These are phyloP conservation scores for Babesia ovata DNA, from an alignment of 169 alveolate genomes.

Conservation along the genomic window DNA sequence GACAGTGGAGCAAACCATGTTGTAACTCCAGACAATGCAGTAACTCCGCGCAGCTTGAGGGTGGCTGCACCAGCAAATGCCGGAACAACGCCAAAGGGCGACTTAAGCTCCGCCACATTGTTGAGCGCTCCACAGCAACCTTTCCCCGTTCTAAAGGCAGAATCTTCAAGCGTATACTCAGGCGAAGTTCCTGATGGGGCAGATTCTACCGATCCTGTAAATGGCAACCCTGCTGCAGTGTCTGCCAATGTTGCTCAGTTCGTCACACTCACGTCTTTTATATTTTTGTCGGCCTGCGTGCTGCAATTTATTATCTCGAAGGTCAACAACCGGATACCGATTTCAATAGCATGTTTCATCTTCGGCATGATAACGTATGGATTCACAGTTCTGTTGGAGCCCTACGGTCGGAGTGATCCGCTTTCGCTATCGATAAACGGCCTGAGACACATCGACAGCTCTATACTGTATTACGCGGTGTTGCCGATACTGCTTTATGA, in stretches of 20 bases:
- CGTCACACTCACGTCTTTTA: conserved; percentile 66
- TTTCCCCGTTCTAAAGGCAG: too few species aligned
- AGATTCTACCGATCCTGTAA: background rate
- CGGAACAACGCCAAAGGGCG: too few species aligned
- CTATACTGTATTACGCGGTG: conserved; percentile 79
- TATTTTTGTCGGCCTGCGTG: conserved; percentile 73
- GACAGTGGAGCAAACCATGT: too few species aligned
- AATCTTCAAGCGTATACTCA: too few species aligned
- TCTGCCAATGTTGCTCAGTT: conserved; percentile 68
- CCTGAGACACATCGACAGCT: conserved; percentile 74
- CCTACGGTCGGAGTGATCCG: conserved; percentile 47
- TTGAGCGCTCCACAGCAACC: too few species aligned
- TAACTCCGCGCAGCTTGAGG: too few species aligned
- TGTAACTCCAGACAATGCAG: too few species aligned
- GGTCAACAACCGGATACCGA: conserved; percentile 74
- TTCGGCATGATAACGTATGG: conserved; percentile 77
- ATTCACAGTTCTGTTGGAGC: conserved; percentile 60
- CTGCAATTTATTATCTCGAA: conserved; percentile 76
- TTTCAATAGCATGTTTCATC: conserved; percentile 75
- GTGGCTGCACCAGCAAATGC: too few species aligned
- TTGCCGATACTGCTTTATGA: conserved; percentile 85
- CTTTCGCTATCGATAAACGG: conserved; percentile 57
- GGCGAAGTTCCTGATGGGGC: background rate
- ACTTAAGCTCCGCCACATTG: too few species aligned
- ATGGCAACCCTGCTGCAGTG: conserved; percentile 41